These are phyloP conservation scores for Xeromyces bisporus DNA, from an alignment of 495 filamentous ascomycete species.

Conservation along the genomic window DNA sequence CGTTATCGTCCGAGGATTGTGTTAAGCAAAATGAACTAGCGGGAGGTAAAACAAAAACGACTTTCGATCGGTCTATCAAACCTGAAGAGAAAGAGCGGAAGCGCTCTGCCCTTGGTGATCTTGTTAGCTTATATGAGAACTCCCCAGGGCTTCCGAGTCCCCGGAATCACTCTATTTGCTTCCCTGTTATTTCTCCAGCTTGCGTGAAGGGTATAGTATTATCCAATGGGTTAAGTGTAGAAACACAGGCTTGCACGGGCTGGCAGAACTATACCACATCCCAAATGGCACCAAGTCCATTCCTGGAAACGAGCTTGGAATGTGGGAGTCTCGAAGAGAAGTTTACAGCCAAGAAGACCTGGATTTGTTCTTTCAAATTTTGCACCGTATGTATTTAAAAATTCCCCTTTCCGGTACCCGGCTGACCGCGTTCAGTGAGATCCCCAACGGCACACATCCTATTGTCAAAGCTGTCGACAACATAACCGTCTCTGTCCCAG, in stretches of 20 bases:
- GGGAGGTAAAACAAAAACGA: too few relatives aligned
- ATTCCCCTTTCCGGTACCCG: not conserved
- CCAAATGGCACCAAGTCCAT: constrained; percentile 17
- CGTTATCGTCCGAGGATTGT: constrained; percentile 17
- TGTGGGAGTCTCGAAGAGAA: constrained; percentile 26
- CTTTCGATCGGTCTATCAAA: too few relatives aligned
- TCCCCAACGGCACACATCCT: constrained; percentile 23
- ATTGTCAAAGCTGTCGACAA: constrained; percentile 28
- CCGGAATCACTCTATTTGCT: too few relatives aligned
- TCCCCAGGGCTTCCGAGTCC: too few relatives aligned
- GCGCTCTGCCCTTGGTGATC: too few relatives aligned
- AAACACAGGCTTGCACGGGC: too few relatives aligned
- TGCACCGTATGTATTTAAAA: constrained; percentile 14
- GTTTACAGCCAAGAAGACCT: constrained; percentile 39
- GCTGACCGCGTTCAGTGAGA: constrained; percentile 5
- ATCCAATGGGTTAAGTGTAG: too few relatives aligned
- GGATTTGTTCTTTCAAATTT: constrained; percentile 37
- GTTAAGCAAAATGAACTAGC: too few relatives aligned
- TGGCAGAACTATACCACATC: constrained; percentile 30
- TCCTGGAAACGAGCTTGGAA: constrained; percentile 26
- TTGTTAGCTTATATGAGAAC: too few relatives aligned
- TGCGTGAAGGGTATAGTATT: constrained; percentile 1
- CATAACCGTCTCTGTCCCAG: constrained; percentile 14
- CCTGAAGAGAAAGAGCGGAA: too few relatives aligned
- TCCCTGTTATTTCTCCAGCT: too few relatives aligned